Evolutionary conservation across 441 rosid species (phyloP).

Genomic region (Hura crepitans): DNA sequence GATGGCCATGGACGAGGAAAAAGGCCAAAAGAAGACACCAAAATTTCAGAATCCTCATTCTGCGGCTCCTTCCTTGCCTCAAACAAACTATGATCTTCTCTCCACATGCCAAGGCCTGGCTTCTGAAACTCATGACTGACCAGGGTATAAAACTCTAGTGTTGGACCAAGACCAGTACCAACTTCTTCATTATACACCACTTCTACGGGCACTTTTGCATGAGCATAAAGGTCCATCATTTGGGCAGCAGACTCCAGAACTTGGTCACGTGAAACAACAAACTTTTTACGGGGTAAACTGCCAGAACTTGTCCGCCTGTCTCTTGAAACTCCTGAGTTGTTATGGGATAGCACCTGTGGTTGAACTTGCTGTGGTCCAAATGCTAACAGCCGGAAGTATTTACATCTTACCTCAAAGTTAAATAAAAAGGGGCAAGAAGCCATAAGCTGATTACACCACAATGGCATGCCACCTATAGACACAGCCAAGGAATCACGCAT

Average conservation of each 20-base stretch:
- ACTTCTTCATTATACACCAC: conserved; percentile 93
- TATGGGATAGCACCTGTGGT: conserved; percentile 37
- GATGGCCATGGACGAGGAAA: conserved; percentile 82
- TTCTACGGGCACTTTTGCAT: conserved; percentile 63
- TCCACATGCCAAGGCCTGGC: conserved; percentile 82
- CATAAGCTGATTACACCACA: conserved; percentile 88
- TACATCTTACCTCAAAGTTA: conserved; percentile 78
- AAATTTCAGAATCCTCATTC: conserved; percentile 30
- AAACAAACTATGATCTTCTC: conserved; percentile 49
- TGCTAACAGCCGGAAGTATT: conserved; percentile 76
- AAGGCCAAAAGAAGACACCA: conserved; percentile 54
- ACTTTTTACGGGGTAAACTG: conserved; percentile 63
- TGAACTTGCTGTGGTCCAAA: conserved; percentile 58
- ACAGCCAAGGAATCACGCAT: conserved; percentile 72
- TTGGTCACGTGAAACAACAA: conserved; percentile 63
- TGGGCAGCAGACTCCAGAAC: conserved; percentile 78
- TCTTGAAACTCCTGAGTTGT: conserved; percentile 42
- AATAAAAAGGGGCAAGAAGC: conserved; percentile 82
- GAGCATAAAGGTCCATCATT: conserved; percentile 75
- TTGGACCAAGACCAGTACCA: conserved; percentile 98
- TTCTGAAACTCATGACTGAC: conserved; percentile 90
- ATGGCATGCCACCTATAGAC: conserved; percentile 70
- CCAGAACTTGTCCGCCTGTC: conserved; percentile 49
- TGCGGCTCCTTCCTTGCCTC: conserved; percentile 24
- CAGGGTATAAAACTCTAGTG: conserved; percentile 88